phyloP scores from a whole-genome alignment of 2,329 filamentous ascomycete species.

The Paracoccidioides brasiliensis region DNA sequence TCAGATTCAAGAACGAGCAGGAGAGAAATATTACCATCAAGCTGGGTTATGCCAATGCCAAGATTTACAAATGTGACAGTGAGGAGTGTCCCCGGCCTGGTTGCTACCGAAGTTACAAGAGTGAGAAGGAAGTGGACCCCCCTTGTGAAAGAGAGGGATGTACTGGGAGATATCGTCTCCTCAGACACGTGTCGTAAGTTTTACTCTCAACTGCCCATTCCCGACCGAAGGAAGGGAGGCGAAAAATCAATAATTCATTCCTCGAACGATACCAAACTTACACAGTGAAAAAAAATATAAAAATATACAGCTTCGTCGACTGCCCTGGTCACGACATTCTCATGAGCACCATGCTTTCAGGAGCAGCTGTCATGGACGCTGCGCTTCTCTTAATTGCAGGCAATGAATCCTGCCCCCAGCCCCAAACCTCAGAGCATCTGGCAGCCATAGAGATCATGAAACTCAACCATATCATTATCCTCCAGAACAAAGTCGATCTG shows the following conservation, averaged over 20 bases:
- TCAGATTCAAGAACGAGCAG: conserved; percentile 98
- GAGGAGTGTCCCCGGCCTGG: conserved; percentile 78
- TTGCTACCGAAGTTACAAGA: conserved; percentile 96
- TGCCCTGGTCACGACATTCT: conserved; percentile 99
- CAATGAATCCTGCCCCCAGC: conserved; percentile 96
- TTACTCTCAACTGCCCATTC: neutral
- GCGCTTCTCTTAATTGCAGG: conserved; percentile 91
- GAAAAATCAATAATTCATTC: too few species aligned
- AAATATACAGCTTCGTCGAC: conserved; percentile 65
- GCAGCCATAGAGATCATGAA: conserved; percentile 99
- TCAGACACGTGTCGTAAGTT: conserved; percentile 81
- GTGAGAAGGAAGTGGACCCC: conserved; percentile 96
- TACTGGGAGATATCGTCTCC: conserved; percentile 68
- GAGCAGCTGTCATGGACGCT: conserved; percentile 98
- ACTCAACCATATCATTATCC: conserved; percentile 97
- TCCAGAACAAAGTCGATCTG: conserved; percentile 98
- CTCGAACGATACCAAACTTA: too few species aligned
- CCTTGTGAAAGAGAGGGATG: conserved; percentile 92
- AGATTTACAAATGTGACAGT: conserved; percentile 98
- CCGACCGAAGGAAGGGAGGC: conserved; percentile 5
- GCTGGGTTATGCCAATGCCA: conserved; percentile 97
- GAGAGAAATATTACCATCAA: conserved; percentile 99
- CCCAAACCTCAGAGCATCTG: conserved; percentile 96
- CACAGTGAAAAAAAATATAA: too few species aligned
- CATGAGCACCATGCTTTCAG: conserved; percentile 99